Base-by-base conservation (phyloP, 2,329 filamentous ascomycete species). In the Colletotrichum gloeosporioides region DNA sequence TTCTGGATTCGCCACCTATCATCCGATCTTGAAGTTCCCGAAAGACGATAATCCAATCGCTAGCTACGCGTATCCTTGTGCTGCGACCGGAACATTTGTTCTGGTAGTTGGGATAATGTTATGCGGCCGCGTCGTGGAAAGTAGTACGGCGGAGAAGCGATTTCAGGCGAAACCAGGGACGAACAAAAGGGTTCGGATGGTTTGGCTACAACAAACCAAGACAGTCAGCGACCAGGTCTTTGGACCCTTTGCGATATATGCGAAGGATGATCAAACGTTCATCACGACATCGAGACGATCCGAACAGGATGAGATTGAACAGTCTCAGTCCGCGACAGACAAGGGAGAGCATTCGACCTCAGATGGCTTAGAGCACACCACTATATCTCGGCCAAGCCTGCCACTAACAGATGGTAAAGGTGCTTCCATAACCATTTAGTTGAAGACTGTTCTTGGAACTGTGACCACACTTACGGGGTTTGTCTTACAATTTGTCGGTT, bases 121-220 rank as follows among this genome's bases (percentile, higher is more conserved):
- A 3, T 72, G 70, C 3, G 25, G 3, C 4, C 63, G 62, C 2
- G 70, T 72, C 3, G 27, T 68, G 1, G 70, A 68, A 13, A 61
- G 49, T 1, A 68, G 63, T 8, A 72, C 63, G 1, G 6, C 4
- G 15, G 70, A 68, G 22, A 1, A 49, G 8, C 2, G 8, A 3
- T 68, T n/a, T 29, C 16, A 22, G 9, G 6, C 62, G 18, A 44
- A 18, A 18, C 8, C 8, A 44, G 39, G 2, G 18, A n/a, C 39
- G 6, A 44, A 13, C 7, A 4, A 2, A 34, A 3, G 22, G 34
- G 27, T 32, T 7, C 49, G 34, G 2, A 10, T 68, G 34, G 16
- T 68, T 3, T 72, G 70, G 70, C 34, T 72, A 4, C 63, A 72
- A n/a, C 32, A 34, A 22, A 68, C 6, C 3, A 67, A 72, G 9